Evolutionary conservation across 1,284 basidiomycete genomes (phyloP), one percentile per base, ranked within the genome.

Genomic region (Coriolopsis trogii): DNA sequence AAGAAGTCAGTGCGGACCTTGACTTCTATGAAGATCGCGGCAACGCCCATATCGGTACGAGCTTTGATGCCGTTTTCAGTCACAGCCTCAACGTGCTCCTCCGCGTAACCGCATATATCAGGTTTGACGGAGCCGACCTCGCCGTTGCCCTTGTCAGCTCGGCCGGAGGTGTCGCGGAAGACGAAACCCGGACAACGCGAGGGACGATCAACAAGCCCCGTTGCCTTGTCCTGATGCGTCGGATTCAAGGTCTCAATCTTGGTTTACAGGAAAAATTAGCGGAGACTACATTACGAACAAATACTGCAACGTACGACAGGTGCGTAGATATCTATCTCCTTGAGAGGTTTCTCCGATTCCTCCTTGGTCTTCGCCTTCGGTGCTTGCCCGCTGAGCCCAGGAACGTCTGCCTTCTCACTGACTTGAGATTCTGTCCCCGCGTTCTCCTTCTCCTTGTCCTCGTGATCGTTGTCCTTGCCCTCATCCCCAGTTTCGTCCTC

Each of bases 101-200:
- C 23, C 10, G 47, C 40, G 38, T 49, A 54, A 26, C 41, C 49
- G 3, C 6, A 40, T 1, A 54, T 37, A 16, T 54, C 52, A 3
- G 52, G 52, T 24, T 53, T 53, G 15, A 29, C 20, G n/a, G 46
- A 42, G 1, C 51, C 51, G 13, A 39, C 26, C 7, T 23, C 26
- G 2, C 51, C 51, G 21, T 21, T 16, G 8, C 12, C 15, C 15
- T 23, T 30, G 16, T 47, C 46, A 15, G 46, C 18, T 9, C 33
- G 7, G 6, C 18, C 16, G 3, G 44, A 46, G 9, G 47, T 51
- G 13, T 39, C 18, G 13, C 15, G 10, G 38, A 58, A 47, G 7
- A 5, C 16, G 33, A 53, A 53, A 4, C 55, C 50, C 15, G 55
- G 55, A 49, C 55, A 56, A 3, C 55, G 55, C 4, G 49, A 26